A percentile compares a stretch with the other conserved stretches of the same genome.
These are phyloP conservation scores for Curvularia lunata DNA, from an alignment of 2,329 filamentous ascomycete species.

Conservation along the genomic window DNA sequence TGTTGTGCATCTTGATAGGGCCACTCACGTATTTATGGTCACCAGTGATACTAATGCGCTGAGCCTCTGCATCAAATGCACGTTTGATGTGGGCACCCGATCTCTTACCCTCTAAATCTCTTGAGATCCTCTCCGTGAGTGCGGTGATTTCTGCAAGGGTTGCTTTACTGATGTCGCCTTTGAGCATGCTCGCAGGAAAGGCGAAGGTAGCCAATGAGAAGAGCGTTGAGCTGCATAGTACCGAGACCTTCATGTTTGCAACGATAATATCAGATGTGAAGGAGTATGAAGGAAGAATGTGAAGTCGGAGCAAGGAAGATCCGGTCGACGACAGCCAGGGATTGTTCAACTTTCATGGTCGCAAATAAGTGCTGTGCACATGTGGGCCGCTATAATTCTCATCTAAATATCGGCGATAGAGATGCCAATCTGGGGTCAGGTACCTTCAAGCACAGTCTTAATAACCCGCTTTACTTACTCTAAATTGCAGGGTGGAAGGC, in stretches of 20 bases:
- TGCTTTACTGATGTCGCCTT: constrained; percentile 17
- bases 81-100: constrained; percentile 12
- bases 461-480: constrained; percentile 8
- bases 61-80: constrained; percentile 22
- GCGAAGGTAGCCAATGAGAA: constrained; percentile 19
- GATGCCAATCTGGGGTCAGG: constrained; percentile 6
- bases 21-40: constrained; percentile 19
- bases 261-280: constrained; percentile 3
- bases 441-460: constrained; percentile 3
- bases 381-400: constrained; percentile 2
- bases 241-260: constrained; percentile 17
- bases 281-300: constrained; percentile 5
- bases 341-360: constrained; percentile 4
- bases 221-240: constrained; percentile 19
- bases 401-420: constrained; percentile 4
- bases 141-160: constrained; percentile 20
- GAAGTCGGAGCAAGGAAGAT: constrained; percentile 3
- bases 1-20: neutral
- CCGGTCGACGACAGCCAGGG: neutral
- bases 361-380: constrained; percentile 2
- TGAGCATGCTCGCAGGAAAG: constrained; percentile 22
- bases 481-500: constrained; percentile 2
- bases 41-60: constrained; percentile 20
- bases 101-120: constrained; percentile 15
- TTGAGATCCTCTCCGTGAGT: constrained; percentile 19